Evolutionary conservation across 2,329 filamentous ascomycete genomes (phyloP).

Genomic region (Lecanicillium sp.): DNA sequence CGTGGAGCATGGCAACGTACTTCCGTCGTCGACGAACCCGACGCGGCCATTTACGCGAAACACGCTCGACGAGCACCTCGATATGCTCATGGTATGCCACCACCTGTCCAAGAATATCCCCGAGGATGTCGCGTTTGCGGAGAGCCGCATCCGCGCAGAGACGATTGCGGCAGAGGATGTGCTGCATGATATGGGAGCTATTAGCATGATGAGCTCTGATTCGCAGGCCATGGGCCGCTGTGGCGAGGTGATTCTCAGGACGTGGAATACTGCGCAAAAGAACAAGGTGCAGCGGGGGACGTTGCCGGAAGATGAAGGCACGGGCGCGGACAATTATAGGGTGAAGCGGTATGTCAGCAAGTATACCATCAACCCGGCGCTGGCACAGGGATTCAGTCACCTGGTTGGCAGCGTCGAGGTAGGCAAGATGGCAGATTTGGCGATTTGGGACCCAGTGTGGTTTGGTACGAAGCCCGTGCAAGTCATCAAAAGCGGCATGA

Average conservation of each 20-base stretch:
- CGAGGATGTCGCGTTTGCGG: conserved; percentile 91
- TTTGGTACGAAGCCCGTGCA: conserved; percentile 81
- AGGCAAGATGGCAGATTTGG: conserved; percentile 82
- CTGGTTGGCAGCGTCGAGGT: conserved; percentile 79
- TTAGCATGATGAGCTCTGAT: conserved; percentile 95
- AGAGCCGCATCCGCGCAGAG: conserved; percentile 87
- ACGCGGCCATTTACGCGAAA: conserved; percentile 86
- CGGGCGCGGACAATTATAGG: conserved; percentile 78
- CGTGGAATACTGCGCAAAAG: conserved; percentile 96
- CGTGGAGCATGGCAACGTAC: conserved; percentile 78
- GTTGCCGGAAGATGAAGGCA: conserved; percentile 69
- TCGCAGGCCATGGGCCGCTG: conserved; percentile 95
- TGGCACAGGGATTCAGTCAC: conserved; percentile 85
- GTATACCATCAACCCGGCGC: conserved; percentile 90
- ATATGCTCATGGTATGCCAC: conserved; percentile 98
- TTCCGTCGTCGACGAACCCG: conserved; percentile 86
- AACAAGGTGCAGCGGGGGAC: conserved; percentile 80
- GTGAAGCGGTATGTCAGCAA: conserved; percentile 92
- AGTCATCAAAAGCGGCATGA: conserved; percentile 82
- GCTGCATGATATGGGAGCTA: conserved; percentile 90
- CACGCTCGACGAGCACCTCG: conserved; percentile 90
- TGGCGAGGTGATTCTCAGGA: conserved; percentile 84
- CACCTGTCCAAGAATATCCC: conserved; percentile 87
- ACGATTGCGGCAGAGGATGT: conserved; percentile 97
- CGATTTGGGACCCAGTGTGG: conserved; percentile 75